Evolutionary conservation across 208 protist species (phyloP), one percentile per base, ranked within the genome.

Genomic region (Acanthamoeba lenticulata): DNA sequence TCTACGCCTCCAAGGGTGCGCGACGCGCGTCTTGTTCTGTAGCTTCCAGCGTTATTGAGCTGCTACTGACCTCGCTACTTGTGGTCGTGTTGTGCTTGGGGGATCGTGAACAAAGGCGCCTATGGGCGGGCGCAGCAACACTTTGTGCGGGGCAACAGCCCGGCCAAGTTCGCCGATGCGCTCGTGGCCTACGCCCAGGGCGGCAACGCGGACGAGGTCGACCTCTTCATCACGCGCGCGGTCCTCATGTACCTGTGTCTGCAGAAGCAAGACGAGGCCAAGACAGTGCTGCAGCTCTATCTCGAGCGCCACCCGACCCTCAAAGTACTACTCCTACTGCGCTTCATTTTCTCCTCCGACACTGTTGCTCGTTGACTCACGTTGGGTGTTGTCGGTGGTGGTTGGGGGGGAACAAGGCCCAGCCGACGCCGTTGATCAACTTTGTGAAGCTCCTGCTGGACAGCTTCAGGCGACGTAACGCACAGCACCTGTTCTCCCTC

Each of bases 171-270:
- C 69, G 24, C 27, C 38, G 13, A 21, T 36, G 27, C 44, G 69
- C 69, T 79, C 7, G 69, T 79, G 32, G 69, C 38, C 21, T 79
- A 79, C 38, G 69, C 69, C 69, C 38, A 79, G 69, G 38, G 69
- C 34, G 69, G 69, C 36, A 79, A 45, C 24, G 34, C 69, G 21
- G 69, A 79, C 17, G 69, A 79, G 36, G 36, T 36, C 69, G 69
- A 79, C 36, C 69, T 79, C 69, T 79, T 79, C 69, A 79, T 79
- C 69, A 79, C 69, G 34, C 69, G 69, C 69, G 69, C 69, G 15
- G 69, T 79, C 7, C 38, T 79, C 15, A 79, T 79, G 69, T 79
- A 79, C 24, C 27, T 79, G 38, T 79, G 69, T 27, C 69, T 79
- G 13, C 69, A 79, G 34, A 79, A 79, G 69, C 69, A 79, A 79